A percentile compares a stretch with the other conserved stretches of the same genome.
Conservation (phyloP, 352 stramenopile genomes). For the Blastocystis sp. region DNA sequence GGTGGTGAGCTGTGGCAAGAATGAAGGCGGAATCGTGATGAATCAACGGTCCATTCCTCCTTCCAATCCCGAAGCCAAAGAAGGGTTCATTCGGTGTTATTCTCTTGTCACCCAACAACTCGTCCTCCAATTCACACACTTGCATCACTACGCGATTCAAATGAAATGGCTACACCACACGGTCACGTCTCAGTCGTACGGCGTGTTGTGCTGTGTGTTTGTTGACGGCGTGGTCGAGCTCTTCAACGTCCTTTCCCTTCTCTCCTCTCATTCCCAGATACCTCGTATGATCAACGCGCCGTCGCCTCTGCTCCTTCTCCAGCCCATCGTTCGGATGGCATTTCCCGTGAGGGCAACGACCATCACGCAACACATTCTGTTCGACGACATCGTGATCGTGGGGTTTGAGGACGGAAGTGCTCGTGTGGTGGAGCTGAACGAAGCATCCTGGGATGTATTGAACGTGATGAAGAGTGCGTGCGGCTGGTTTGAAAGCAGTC, state of each 20-base stretch:
- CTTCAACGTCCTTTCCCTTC: background rate
- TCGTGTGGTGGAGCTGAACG: background rate
- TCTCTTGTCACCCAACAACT: background rate
- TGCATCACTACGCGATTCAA: constrained; percentile 8
- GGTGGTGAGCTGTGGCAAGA: constrained; percentile 36
- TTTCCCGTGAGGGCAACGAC: background rate
- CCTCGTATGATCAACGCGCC: background rate
- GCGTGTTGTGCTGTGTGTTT: constrained; percentile 19
- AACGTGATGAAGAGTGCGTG: background rate
- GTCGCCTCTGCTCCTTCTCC: background rate
- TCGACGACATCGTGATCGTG: constrained; percentile 23
- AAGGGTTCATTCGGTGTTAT: constrained; percentile 20
- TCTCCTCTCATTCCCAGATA: background rate
- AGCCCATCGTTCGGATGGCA: constrained; percentile 10
- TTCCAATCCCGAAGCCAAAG: background rate
- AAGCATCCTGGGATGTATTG: background rate
- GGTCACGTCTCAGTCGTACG: background rate
- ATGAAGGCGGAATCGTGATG: background rate
- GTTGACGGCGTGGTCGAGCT: constrained; percentile 9
- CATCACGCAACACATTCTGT: background rate
- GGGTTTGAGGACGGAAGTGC: constrained; percentile 46
- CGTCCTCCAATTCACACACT: constrained; percentile 31
- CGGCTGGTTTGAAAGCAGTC: background rate
- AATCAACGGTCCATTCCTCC: constrained; percentile 17
- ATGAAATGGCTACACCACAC: background rate